phyloP scores from a whole-genome alignment of 2,329 filamentous ascomycete genomes.

The Exophiala bonariae region DNA sequence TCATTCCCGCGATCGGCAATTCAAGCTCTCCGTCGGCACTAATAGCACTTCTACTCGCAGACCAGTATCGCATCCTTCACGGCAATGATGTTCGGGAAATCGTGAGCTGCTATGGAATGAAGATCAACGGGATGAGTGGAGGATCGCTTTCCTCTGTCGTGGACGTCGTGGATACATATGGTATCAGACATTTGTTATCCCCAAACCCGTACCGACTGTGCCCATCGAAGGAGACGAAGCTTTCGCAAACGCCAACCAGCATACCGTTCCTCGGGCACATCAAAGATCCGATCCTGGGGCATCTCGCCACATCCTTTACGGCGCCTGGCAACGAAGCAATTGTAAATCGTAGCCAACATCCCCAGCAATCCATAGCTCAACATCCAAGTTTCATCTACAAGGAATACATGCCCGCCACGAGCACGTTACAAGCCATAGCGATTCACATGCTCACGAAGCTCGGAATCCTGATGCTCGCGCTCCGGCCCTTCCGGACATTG shows the following conservation, averaged over 20 bases:
- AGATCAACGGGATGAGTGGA: conserved; percentile 1
- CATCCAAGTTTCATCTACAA: neutral
- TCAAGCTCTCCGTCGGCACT: conserved; percentile 2
- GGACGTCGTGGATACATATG: neutral
- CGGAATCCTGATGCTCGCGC: neutral
- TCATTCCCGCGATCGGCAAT: conserved; percentile 5
- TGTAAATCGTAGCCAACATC: neutral
- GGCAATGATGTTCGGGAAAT: neutral
- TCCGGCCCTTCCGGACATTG: neutral
- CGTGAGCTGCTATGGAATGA: neutral
- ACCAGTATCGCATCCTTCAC: neutral
- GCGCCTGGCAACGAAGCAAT: neutral
- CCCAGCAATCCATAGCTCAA: neutral
- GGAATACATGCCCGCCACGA: conserved; percentile 1
- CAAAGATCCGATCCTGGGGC: neutral
- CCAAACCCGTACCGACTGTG: neutral
- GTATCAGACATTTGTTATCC: neutral
- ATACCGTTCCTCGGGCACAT: neutral
- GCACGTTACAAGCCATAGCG: neutral
- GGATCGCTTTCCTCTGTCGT: neutral
- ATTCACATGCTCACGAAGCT: neutral
- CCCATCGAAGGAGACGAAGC: too few species aligned
- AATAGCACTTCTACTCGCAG: neutral
- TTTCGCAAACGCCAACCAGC: too few species aligned
- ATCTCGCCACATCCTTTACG: neutral